Conservation (phyloP, 2,329 filamentous ascomycete genomes). For the Pseudodiploospora longispora region DNA sequence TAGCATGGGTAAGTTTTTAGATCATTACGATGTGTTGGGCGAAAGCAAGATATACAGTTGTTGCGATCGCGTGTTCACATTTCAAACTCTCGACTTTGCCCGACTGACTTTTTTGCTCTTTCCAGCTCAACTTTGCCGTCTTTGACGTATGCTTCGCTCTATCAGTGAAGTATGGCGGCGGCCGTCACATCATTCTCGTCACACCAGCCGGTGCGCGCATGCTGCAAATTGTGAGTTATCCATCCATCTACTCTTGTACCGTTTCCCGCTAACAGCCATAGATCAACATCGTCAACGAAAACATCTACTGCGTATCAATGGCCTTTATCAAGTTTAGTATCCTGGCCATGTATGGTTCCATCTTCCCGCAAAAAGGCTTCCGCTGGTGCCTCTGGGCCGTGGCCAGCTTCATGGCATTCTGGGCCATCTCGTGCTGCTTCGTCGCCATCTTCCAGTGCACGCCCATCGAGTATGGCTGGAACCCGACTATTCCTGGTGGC, state of each 20-base stretch:
- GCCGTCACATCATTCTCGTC: slow-evolving; percentile 5
- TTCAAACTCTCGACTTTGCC: neutral
- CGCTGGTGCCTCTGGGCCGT: slow-evolving; percentile 5
- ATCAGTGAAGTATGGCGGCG: slow-evolving; percentile 1
- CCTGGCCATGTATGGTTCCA: slow-evolving; percentile 1
- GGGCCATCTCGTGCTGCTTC: slow-evolving; percentile 12
- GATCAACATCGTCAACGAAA: slow-evolving; percentile 3
- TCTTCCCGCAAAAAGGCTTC: slow-evolving; percentile 1
- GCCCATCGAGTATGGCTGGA: slow-evolving; percentile 8
- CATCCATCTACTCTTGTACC: neutral
- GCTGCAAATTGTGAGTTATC: slow-evolving; percentile 2
- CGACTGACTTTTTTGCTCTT: neutral
- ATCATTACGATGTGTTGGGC: too few species aligned
- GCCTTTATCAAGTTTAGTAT: slow-evolving; percentile 4
- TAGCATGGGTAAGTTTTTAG: slow-evolving; percentile 10
- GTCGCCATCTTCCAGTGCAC: slow-evolving; percentile 16
- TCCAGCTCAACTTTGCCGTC: neutral
- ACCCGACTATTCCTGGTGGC: neutral
- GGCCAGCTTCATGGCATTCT: slow-evolving; percentile 11
- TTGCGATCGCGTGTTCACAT: neutral
- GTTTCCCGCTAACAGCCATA: neutral
- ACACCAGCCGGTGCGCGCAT: neutral
- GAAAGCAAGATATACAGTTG: too few species aligned
- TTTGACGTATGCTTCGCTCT: slow-evolving; percentile 2
- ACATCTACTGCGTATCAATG: slow-evolving; percentile 2